Evolutionary conservation across 1,284 basidiomycete genomes (phyloP).

Genomic region (Rhodotorula mucilaginosa): DNA sequence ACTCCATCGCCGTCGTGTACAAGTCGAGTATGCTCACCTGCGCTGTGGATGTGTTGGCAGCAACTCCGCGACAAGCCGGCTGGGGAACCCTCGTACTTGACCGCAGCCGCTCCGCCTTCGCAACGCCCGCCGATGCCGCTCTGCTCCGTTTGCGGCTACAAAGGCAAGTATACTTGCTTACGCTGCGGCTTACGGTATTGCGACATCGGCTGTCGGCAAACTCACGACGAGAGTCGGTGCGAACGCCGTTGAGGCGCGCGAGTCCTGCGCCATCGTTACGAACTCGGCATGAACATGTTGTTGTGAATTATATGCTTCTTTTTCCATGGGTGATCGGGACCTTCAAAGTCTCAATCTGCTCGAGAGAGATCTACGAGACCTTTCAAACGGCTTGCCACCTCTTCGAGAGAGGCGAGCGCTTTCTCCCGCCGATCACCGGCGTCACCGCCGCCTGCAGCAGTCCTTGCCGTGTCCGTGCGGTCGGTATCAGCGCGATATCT

Average conservation of each 20-base stretch:
- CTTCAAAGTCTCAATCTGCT: constrained; percentile 12
- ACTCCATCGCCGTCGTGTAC: not conserved
- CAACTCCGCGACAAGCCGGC: constrained; percentile 59
- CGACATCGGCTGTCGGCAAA: constrained; percentile 58
- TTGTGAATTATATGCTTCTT: not conserved
- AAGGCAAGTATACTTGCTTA: constrained; percentile 62
- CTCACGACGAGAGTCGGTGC: constrained; percentile 63
- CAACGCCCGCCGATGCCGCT: constrained; percentile 58
- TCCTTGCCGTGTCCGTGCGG: no score
- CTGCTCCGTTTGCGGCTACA: constrained; percentile 68
- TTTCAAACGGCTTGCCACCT: constrained; percentile 17
- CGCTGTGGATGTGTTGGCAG: constrained; percentile 50
- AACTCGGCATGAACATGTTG: not conserved
- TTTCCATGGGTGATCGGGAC: no score
- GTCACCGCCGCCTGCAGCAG: not conserved
- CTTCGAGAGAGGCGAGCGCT: constrained; percentile 15
- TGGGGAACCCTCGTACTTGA: constrained; percentile 60
- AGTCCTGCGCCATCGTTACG: not conserved
- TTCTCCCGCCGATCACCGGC: constrained; percentile 17
- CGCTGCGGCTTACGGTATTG: constrained; percentile 63
- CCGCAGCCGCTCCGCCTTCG: constrained; percentile 56
- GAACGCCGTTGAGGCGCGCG: constrained; percentile 47
- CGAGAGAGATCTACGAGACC: constrained; percentile 32
- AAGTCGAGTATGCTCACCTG: not conserved
- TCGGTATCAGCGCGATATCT: not conserved